phyloP scores from a whole-genome alignment of 108 stramenopile genomes.

The Nannochloropsis granulata region DNA sequence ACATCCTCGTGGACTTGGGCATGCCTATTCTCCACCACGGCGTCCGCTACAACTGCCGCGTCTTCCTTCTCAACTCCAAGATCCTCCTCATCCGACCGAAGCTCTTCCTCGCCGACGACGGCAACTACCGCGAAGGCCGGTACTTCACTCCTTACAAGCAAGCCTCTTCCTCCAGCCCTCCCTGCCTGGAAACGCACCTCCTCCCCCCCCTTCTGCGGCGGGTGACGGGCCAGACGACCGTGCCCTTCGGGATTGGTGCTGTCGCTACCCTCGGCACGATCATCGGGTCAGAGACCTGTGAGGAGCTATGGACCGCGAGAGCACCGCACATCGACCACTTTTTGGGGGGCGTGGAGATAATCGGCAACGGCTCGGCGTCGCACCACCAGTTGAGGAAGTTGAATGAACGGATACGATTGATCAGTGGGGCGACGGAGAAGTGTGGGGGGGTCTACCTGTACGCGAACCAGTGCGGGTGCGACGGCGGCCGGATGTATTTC shows the following conservation, averaged over 20 bases:
- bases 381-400: slow-evolving; percentile 74
- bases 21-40: slow-evolving; percentile 69
- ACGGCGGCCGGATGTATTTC: slow-evolving; percentile 76
- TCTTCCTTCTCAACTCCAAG: slow-evolving; percentile 53
- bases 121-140: slow-evolving; percentile 89
- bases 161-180: slow-evolving; percentile 1
- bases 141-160: slow-evolving; percentile 82
- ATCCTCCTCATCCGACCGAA: slow-evolving; percentile 60
- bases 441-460: slow-evolving; percentile 96
- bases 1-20: slow-evolving; percentile 86
- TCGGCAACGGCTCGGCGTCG: slow-evolving; percentile 85
- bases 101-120: slow-evolving; percentile 72
- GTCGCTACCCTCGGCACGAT: slow-evolving; percentile 52
- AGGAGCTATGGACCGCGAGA: slow-evolving; percentile 88
- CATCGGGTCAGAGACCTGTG: slow-evolving; percentile 87
- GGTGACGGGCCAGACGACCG: slow-evolving; percentile 42
- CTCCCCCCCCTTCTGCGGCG: slow-evolving; percentile 34
- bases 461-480: slow-evolving; percentile 89
- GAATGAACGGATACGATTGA: slow-evolving; percentile 19
- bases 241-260: slow-evolving; percentile 52
- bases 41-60: slow-evolving; percentile 87
- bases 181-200: slow-evolving; percentile 22
- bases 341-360: slow-evolving; percentile 81
- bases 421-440: slow-evolving; percentile 42
- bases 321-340: slow-evolving; percentile 66